Conservation (phyloP, 2,329 filamentous ascomycete species). For the Clonostachys sp. region DNA sequence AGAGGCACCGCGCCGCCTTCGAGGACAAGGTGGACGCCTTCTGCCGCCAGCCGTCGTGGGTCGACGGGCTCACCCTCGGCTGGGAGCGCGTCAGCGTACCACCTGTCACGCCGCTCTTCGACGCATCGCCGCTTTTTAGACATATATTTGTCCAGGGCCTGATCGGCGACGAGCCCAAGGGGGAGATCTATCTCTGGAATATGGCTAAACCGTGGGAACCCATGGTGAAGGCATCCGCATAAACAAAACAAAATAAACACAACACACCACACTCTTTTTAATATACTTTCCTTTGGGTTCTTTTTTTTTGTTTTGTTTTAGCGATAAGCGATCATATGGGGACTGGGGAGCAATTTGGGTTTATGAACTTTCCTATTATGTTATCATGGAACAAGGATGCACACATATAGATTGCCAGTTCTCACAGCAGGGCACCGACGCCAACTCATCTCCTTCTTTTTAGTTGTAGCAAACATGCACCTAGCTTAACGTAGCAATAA, state of each 20-base stretch:
- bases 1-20: slow-evolving; percentile 25
- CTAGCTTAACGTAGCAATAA: no score
- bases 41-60: slow-evolving; percentile 17
- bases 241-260: background rate
- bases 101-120: slow-evolving; percentile 18
- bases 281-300: no score
- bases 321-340: no score
- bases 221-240: slow-evolving; percentile 30
- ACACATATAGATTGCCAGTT: no score
- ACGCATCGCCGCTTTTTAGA: slow-evolving; percentile 19
- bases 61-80: slow-evolving; percentile 14
- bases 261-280: no score
- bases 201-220: slow-evolving; percentile 33
- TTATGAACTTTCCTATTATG: no score
- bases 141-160: slow-evolving; percentile 29
- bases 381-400: no score
- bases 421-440: no score
- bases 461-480: no score
- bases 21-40: slow-evolving; percentile 25
- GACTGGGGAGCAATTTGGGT: no score
- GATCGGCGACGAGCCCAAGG: slow-evolving; percentile 15
- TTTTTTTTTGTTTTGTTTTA: no score
- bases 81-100: slow-evolving; percentile 17
- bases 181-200: slow-evolving; percentile 35
- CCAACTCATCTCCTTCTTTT: no score